phyloP scores from a whole-genome alignment of 2,329 filamentous ascomycete genomes.

The Fusarium sulawesiense region DNA sequence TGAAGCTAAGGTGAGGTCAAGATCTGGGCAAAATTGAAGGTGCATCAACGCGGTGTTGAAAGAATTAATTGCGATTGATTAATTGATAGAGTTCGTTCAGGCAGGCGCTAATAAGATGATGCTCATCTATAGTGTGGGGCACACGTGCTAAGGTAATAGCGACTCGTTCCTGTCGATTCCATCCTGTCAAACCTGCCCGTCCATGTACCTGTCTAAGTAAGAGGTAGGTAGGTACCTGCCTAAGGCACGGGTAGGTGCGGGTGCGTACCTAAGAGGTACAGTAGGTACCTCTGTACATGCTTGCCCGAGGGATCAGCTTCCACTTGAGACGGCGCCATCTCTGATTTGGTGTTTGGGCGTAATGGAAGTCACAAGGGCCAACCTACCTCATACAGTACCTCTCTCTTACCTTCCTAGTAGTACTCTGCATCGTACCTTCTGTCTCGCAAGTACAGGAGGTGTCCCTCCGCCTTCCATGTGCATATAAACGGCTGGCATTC shows the following conservation, averaged over 20 bases:
- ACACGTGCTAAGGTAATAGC: constrained; percentile 25
- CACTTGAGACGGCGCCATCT: constrained; percentile 32
- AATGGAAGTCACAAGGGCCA: constrained; percentile 16
- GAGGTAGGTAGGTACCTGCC: neutral
- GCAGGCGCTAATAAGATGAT: neutral
- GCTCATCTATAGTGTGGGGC: constrained; percentile 21
- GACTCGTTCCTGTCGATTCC: constrained; percentile 21
- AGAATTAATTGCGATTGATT: neutral
- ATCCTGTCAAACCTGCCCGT: neutral
- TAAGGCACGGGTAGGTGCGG: neutral
- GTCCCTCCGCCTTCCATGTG: constrained; percentile 47
- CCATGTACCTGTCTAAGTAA: neutral
- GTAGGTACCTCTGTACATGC: neutral
- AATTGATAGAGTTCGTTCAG: constrained; percentile 6
- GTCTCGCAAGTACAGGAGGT: neutral
- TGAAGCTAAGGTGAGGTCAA: neutral
- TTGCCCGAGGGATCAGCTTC: constrained; percentile 20
- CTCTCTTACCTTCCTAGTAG: neutral
- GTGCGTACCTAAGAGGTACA: neutral
- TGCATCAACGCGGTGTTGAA: neutral
- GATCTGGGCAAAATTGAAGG: neutral
- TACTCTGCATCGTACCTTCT: neutral
- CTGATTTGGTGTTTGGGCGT: constrained; percentile 31
- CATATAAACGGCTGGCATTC: constrained; percentile 63
- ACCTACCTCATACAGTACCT: neutral